phyloP scores from a whole-genome alignment of 495 filamentous ascomycete species.

The Xylaria acuta region DNA sequence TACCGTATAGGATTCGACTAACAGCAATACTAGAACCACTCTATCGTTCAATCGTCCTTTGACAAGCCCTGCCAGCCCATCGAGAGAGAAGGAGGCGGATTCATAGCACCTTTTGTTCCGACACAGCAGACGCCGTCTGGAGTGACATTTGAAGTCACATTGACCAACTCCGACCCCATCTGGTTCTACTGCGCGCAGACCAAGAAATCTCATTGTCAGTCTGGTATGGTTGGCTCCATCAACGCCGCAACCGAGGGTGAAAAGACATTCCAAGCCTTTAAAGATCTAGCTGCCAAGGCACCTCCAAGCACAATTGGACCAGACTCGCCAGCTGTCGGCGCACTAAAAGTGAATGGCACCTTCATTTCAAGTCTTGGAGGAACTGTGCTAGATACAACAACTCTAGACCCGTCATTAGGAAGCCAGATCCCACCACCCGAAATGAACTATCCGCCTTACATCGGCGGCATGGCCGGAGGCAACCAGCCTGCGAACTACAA shows the following conservation, averaged over 20 bases:
- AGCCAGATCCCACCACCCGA: constrained; percentile 34
- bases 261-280: constrained; percentile 50
- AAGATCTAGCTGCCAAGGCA: constrained; percentile 41
- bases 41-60: constrained; percentile 50
- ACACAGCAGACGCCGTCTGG: constrained; percentile 42
- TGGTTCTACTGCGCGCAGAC: constrained; percentile 67
- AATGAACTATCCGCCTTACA: constrained; percentile 32
- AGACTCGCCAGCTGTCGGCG: constrained; percentile 43
- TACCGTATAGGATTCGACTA: constrained; percentile 11
- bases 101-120: constrained; percentile 54
- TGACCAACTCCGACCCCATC: constrained; percentile 56
- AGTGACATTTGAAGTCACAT: constrained; percentile 50
- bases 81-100: constrained; percentile 36
- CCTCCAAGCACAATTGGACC: constrained; percentile 48
- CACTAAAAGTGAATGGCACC: constrained; percentile 45
- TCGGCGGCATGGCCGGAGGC: constrained; percentile 46
- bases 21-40: constrained; percentile 42
- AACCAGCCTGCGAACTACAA: constrained; percentile 43
- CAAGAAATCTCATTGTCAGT: constrained; percentile 49
- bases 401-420: constrained; percentile 28
- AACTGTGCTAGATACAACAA: constrained; percentile 35
- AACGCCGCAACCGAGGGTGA: constrained; percentile 43
- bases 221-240: constrained; percentile 52
- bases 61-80: constrained; percentile 49
- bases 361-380: constrained; percentile 37